Conservation (phyloP, 768 basidiomycete genomes). For the Dentipellis sp. region DNA sequence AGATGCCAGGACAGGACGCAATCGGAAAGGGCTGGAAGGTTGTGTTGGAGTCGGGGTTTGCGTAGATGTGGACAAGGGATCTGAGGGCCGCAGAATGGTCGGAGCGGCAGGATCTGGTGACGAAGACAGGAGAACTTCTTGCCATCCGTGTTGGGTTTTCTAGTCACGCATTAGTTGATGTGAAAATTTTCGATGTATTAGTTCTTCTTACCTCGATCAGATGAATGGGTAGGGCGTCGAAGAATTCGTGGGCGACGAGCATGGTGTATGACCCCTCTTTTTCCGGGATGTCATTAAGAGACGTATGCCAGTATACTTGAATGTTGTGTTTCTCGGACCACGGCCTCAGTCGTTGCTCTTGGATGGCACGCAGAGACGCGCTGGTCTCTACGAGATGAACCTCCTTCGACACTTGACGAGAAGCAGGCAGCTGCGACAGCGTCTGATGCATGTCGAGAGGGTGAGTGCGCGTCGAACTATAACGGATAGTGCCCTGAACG, state of each 20-base stretch:
- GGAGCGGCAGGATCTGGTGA: conserved; percentile 30
- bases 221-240: conserved; percentile 92
- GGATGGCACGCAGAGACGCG: conserved; percentile 50
- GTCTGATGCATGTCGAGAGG: conserved; percentile 28
- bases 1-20: conserved; percentile 61
- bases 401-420: conserved; percentile 24
- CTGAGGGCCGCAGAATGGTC: conserved; percentile 17
- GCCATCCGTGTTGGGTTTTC: conserved; percentile 77
- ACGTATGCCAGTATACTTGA: conserved; percentile 60
- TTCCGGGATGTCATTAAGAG: conserved; percentile 54
- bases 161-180: conserved; percentile 19
- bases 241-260: conserved; percentile 93
- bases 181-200: background rate
- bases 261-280: conserved; percentile 59
- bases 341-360: conserved; percentile 40
- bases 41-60: background rate
- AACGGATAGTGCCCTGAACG: conserved; percentile 17
- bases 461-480: background rate
- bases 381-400: conserved; percentile 84
- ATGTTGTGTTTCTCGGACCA: conserved; percentile 23
- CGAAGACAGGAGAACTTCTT: conserved; percentile 68
- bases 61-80: conserved; percentile 2
- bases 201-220: conserved; percentile 58
- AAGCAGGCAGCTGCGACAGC: conserved; percentile 36
- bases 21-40: conserved; percentile 17